phyloP scores from a whole-genome alignment of 768 basidiomycete species.

The Baorangia bicolor region DNA sequence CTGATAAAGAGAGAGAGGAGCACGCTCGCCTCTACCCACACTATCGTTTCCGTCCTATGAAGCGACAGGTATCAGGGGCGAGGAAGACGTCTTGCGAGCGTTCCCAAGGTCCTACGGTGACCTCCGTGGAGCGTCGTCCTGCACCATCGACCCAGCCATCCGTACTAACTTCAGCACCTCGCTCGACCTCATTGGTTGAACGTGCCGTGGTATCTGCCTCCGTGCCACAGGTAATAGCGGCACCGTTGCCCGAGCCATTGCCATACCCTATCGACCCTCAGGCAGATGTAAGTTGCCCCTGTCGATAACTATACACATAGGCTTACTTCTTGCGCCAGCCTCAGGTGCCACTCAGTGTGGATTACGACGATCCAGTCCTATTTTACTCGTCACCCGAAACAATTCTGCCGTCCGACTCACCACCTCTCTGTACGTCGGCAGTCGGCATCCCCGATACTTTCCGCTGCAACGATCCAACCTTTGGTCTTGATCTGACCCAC shows the following conservation, averaged over 20 bases:
- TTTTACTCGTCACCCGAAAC: conserved; percentile 4
- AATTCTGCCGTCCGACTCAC: not conserved
- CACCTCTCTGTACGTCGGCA: not conserved
- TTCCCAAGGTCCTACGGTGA: not conserved
- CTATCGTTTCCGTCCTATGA: conserved; percentile 63
- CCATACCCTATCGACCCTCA: not conserved
- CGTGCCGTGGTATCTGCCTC: not conserved
- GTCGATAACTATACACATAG: not conserved
- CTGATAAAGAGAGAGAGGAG: conserved; percentile 53
- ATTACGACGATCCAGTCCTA: not conserved
- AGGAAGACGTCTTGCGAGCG: conserved; percentile 18
- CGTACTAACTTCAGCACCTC: conserved; percentile 10
- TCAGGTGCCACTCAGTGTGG: not conserved
- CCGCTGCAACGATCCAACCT: not conserved
- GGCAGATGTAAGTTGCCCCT: conserved; percentile 9
- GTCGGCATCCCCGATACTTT: conserved; percentile 1
- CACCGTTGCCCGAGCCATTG: not conserved
- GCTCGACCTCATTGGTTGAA: conserved; percentile 3
- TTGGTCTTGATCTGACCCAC: conserved; percentile 1
- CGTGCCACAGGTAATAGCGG: not conserved
- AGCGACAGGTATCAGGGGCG: conserved; percentile 30
- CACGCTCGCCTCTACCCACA: conserved; percentile 58
- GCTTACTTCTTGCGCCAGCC: not conserved
- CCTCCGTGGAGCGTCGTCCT: conserved; percentile 5
- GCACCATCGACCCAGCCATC: conserved; percentile 11